Base-by-base conservation (phyloP, 352 stramenopile species). In the Pythium myriotylum region DNA sequence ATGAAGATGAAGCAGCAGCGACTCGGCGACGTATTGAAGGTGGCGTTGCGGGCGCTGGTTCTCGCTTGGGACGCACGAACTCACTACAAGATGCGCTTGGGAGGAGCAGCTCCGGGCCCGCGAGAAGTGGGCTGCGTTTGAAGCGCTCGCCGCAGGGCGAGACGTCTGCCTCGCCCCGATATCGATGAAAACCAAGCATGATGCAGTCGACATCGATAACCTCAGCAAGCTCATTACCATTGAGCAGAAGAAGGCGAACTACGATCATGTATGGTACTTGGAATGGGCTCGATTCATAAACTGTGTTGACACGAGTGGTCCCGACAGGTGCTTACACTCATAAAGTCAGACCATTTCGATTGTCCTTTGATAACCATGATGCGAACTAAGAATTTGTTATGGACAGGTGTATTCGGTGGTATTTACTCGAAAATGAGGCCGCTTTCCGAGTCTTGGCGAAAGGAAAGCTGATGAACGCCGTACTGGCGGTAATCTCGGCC, bases 221-320 rank as follows among this genome's bases (percentile, higher is more conserved):
- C 24, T 74, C 14, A 29, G 58, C 46, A 65, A 66, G 29, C 41
- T 73, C 16, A 20, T 74, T 16, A 20, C 53, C 14, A 37, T 13
- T 8, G 61, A 71, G 48, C 49, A 55, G 16, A 69, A 66, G 45
- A 74, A 72, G 26, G 13, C 2, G 26, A 55, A 67, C 13, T 54
- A 59, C 19, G 42, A 62, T 5, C 65, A 74, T 54, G 69, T 73
- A 62, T 3, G 20, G 19, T 16, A 20, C 13, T 45, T 2, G 4
- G 19, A 20, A n/a, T 19, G 23, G 17, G 23, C 17, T n/a, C n/a
- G n/a, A n/a, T n/a, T n/a, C n/a, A n/a, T n/a, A n/a, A 13, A 39
- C 2, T 8, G 24, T 40, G 23, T 49, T 24, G 3, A 50, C 32
- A 32, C 17, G n/a, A 29, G 6, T 22, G 42, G 16, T 16, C 16